Percentiles rank a stretch among this genome's conserved stretches.
These are phyloP conservation scores for Cocos nucifera DNA, from an alignment of 176 grass and related monocot species.

Conservation along the genomic window DNA sequence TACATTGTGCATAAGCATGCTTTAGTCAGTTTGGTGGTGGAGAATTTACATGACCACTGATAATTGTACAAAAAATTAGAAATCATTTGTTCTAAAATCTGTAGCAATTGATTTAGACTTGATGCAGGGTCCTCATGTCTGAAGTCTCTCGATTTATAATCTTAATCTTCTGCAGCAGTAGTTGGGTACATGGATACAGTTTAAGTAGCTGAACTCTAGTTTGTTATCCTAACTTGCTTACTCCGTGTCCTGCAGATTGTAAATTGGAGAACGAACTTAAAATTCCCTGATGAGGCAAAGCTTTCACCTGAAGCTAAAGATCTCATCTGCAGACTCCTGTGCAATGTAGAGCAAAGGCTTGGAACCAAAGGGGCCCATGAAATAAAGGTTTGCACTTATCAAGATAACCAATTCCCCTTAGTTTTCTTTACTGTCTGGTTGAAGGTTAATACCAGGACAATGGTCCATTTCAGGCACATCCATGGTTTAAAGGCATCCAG, in stretches of 20 bases:
- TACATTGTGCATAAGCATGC: too few species aligned
- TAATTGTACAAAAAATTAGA: too few species aligned
- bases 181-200: too few species aligned
- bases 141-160: too few species aligned
- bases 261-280: constrained; percentile 93
- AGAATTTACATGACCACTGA: too few species aligned
- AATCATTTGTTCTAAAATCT: too few species aligned
- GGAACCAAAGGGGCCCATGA: constrained; percentile 92
- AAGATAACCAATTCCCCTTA: background rate
- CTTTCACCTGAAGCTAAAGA: constrained; percentile 86
- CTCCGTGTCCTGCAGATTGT: constrained; percentile 58
- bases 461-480: constrained; percentile 49
- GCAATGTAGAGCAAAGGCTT: constrained; percentile 87
- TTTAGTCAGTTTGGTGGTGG: too few species aligned
- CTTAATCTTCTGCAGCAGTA: too few species aligned
- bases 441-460: constrained; percentile 13
- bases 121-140: too few species aligned
- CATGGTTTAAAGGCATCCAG: constrained; percentile 78
- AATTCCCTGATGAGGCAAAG: constrained; percentile 95
- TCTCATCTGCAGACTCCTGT: constrained; percentile 86
- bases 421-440: background rate
- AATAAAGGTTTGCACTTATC: constrained; percentile 55
- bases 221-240: background rate
- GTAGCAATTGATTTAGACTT: too few species aligned
- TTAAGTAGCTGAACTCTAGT: too few species aligned